These are phyloP conservation scores for Antrodiella citrinella DNA, from an alignment of 768 basidiomycete species.

Conservation along the genomic window DNA sequence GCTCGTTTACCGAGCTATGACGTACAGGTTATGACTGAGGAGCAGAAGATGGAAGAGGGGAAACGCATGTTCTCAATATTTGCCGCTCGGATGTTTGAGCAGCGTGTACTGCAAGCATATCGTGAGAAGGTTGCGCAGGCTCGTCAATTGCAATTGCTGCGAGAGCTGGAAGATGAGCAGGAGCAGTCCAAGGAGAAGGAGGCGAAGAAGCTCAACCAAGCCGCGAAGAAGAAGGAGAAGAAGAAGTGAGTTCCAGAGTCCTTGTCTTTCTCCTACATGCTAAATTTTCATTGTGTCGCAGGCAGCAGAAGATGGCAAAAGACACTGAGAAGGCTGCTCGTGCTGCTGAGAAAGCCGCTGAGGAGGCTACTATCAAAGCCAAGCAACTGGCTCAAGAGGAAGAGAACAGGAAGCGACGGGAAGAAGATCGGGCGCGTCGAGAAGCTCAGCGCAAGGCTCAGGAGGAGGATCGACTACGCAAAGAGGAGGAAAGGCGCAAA, in stretches of 20 bases:
- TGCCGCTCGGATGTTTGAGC: constrained; percentile 99
- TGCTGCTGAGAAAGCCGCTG: constrained; percentile 81
- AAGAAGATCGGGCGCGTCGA: constrained; percentile 78
- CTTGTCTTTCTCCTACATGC: constrained; percentile 8
- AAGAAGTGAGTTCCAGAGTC: constrained; percentile 58
- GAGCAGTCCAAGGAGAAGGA: constrained; percentile 80
- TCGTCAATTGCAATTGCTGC: constrained; percentile 84
- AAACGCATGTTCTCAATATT: constrained; percentile 99
- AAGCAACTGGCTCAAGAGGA: constrained; percentile 74
- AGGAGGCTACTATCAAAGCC: constrained; percentile 71
- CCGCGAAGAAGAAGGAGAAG: constrained; percentile 99
- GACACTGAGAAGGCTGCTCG: constrained; percentile 83
- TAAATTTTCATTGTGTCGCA: constrained; percentile 23
- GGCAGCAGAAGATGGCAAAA: constrained; percentile 86
- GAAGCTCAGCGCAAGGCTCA: constrained; percentile 69
- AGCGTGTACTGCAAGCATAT: constrained; percentile 92
- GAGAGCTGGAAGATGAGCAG: constrained; percentile 95
- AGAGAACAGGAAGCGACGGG: constrained; percentile 70
- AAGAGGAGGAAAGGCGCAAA: constrained; percentile 78
- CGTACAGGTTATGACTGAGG: constrained; percentile 75
- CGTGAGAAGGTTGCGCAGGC: constrained; percentile 96
- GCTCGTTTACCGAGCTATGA: constrained; percentile 9
- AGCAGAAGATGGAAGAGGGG: constrained; percentile 98
- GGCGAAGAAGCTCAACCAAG: constrained; percentile 85
- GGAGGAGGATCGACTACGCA: constrained; percentile 77